phyloP scores from a whole-genome alignment of 176 grass and related monocot species.

The Oryza australiensis region DNA sequence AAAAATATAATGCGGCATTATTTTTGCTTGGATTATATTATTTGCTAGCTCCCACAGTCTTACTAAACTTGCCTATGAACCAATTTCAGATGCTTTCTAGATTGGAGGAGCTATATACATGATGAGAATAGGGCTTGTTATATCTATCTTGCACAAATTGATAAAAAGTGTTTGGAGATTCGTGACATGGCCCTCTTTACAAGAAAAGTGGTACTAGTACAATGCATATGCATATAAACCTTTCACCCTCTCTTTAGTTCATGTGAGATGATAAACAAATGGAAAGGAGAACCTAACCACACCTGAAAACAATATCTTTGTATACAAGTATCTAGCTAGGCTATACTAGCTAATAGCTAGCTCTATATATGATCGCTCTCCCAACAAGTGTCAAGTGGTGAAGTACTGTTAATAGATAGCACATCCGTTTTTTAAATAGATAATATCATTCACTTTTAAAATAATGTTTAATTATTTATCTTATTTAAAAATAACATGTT shows the following conservation, averaged over 20 bases:
- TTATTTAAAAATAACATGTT: too few species aligned
- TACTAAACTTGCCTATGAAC: not conserved
- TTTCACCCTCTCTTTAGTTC: constrained; percentile 29
- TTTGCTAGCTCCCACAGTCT: too few species aligned
- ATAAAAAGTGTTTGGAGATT: constrained; percentile 55
- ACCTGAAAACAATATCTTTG: constrained; percentile 45
- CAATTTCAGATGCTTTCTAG: constrained; percentile 20
- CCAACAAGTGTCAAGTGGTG: constrained; percentile 3
- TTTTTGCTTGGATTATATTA: not conserved
- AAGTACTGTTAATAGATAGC: not conserved
- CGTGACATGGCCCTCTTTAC: constrained; percentile 45
- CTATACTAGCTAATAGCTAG: not conserved
- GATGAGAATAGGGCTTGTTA: constrained; percentile 8
- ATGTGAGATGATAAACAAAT: constrained; percentile 41
- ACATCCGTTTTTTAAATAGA: too few species aligned
- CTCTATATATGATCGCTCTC: constrained; percentile 23
- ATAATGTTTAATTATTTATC: too few species aligned
- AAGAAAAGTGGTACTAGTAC: constrained; percentile 43
- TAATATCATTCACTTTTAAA: too few species aligned
- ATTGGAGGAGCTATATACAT: constrained; percentile 24
- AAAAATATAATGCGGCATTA: not conserved
- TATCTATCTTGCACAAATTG: constrained; percentile 27
- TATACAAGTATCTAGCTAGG: not conserved
- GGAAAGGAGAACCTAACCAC: constrained; percentile 34
- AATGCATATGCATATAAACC: constrained; percentile 39